These are phyloP conservation scores for Echinochloa phyllopogon DNA, from an alignment of 176 grass and related monocot genomes.

Conservation along the genomic window DNA sequence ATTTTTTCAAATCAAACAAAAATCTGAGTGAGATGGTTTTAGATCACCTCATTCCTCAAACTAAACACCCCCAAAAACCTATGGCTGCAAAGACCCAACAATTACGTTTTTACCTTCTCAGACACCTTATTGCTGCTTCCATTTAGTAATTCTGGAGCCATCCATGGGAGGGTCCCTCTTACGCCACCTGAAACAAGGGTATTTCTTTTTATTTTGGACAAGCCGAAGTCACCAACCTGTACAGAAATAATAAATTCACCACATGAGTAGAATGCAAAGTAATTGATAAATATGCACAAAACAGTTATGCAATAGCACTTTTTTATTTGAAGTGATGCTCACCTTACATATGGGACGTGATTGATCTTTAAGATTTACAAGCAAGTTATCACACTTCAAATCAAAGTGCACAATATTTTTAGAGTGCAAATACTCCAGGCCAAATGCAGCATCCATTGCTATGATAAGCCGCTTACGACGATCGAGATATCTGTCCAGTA, in stretches of 20 bases:
- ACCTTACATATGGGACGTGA: constrained; percentile 89
- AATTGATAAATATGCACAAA: constrained; percentile 28
- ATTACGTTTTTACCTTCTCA: constrained; percentile 66
- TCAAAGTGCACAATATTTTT: constrained; percentile 98
- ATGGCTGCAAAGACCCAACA: constrained; percentile 10
- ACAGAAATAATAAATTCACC: constrained; percentile 14
- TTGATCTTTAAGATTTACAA: constrained; percentile 96
- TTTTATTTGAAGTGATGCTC: constrained; percentile 35
- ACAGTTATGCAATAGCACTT: constrained; percentile 1
- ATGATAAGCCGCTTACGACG: constrained; percentile 88
- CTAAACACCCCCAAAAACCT: background rate
- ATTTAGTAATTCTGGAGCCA: constrained; percentile 89
- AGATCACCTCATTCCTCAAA: background rate
- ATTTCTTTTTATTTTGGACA: constrained; percentile 94
- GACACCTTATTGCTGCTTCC: constrained; percentile 92
- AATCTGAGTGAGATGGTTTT: background rate
- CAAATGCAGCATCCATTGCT: constrained; percentile 95
- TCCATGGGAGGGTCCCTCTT: constrained; percentile 87
- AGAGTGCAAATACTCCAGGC: constrained; percentile 91
- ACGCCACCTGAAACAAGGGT: constrained; percentile 95
- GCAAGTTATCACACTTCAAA: constrained; percentile 94
- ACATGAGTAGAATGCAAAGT: constrained; percentile 24
- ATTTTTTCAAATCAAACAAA: background rate
- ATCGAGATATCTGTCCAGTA: constrained; percentile 68
- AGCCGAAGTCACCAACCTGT: constrained; percentile 93